A percentile compares a stretch with the other conserved stretches of the same genome.
Evolutionary conservation across 2,329 filamentous ascomycete genomes (phyloP).

Genomic region (Pochonia chlamydosporia): DNA sequence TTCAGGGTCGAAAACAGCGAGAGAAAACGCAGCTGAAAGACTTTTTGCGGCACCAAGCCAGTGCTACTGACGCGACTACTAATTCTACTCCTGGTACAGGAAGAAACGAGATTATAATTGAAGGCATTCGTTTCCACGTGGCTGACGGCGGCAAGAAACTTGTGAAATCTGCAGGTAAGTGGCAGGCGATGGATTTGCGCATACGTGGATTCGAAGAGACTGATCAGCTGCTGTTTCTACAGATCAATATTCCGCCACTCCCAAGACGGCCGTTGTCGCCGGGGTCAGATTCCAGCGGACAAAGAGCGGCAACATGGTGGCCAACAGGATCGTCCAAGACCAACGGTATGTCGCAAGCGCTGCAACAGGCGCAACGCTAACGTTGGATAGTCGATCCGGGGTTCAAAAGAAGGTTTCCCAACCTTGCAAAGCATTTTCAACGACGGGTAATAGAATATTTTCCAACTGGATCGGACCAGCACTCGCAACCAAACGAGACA

Average conservation of each 20-base stretch:
- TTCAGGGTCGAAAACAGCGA: slow-evolving; percentile 44
- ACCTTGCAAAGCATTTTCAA: slow-evolving; percentile 67
- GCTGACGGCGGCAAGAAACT: slow-evolving; percentile 78
- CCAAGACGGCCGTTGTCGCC: slow-evolving; percentile 65
- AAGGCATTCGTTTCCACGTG: slow-evolving; percentile 70
- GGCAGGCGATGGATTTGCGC: too few relatives aligned
- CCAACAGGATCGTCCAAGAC: slow-evolving; percentile 67
- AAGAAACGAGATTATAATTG: slow-evolving; percentile 59
- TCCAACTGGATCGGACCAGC: slow-evolving; percentile 19
- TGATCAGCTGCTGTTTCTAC: slow-evolving; percentile 25
- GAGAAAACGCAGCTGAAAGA: slow-evolving; percentile 53
- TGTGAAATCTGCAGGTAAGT: slow-evolving; percentile 62
- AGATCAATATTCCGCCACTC: slow-evolving; percentile 59
- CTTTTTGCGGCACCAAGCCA: slow-evolving; percentile 25
- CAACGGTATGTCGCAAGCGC: slow-evolving; percentile 58
- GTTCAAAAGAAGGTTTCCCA: slow-evolving; percentile 63
- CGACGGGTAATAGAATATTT: slow-evolving; percentile 60
- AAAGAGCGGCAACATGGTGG: slow-evolving; percentile 81
- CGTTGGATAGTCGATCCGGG: slow-evolving; percentile 39
- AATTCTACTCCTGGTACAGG: slow-evolving; percentile 22
- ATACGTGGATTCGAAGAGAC: too few relatives aligned
- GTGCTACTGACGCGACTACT: slow-evolving; percentile 13
- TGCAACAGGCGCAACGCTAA: slow-evolving; percentile 29
- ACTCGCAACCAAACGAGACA: slow-evolving; percentile 13
- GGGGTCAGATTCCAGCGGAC: slow-evolving; percentile 80